Conservation (phyloP, 768 basidiomycete species). For the Leccinum obscurum region DNA sequence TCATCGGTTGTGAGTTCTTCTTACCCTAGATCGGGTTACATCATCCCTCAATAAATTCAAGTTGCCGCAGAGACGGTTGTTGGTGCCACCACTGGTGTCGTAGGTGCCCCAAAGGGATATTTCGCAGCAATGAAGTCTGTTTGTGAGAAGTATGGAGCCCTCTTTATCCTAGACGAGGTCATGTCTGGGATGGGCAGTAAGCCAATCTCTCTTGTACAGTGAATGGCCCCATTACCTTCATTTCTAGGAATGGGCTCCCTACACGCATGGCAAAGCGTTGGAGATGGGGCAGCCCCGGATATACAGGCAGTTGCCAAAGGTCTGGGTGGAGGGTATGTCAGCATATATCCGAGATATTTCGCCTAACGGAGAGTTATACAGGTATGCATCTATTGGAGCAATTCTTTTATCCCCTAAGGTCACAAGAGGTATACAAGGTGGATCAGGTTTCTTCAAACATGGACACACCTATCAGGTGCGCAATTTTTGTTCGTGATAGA, state of each 20-base stretch:
- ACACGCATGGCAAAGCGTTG: constrained; percentile 84
- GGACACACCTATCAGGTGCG: constrained; percentile 82
- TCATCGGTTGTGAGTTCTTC: constrained; percentile 69
- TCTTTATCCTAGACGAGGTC: constrained; percentile 89
- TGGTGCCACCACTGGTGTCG: constrained; percentile 78
- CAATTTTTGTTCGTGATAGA: neutral
- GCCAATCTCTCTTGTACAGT: constrained; percentile 28
- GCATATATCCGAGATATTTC: neutral
- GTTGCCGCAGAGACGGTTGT: constrained; percentile 87
- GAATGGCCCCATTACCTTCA: neutral
- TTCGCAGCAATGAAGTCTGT: constrained; percentile 84
- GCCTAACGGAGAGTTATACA: constrained; percentile 29
- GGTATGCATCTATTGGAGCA: constrained; percentile 82
- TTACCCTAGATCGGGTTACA: neutral
- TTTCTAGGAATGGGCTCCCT: constrained; percentile 77
- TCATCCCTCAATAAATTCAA: constrained; percentile 27
- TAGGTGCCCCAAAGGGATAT: constrained; percentile 80
- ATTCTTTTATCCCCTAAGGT: constrained; percentile 73
- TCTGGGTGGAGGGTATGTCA: constrained; percentile 77
- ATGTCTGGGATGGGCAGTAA: constrained; percentile 91
- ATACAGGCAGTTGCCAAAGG: constrained; percentile 90
- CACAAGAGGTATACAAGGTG: constrained; percentile 63
- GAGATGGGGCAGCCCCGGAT: constrained; percentile 77
- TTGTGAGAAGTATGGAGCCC: constrained; percentile 66
- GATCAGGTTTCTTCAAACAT: constrained; percentile 78